Evolutionary conservation across 2,329 filamentous ascomycete genomes (phyloP), one percentile per base, ranked within the genome.

Genomic region (Diplodia seriata): DNA sequence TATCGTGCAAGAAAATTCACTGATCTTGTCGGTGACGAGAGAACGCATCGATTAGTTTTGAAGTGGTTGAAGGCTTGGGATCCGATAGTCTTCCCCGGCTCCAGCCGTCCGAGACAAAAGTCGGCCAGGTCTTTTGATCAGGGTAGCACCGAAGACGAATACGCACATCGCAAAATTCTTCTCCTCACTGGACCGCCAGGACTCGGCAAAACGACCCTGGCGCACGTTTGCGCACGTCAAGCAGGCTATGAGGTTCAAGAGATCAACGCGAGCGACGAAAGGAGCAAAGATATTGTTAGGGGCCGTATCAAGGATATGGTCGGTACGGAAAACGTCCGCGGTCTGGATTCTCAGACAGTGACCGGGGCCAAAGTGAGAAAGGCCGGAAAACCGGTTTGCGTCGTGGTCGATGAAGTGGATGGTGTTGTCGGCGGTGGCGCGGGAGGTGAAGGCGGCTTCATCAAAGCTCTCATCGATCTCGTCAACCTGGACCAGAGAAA

Each of bases 1-100:
- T 99, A 99, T 76, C 90, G 95, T 43, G 95, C 95, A 33, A 88
- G 89, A 69, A 94, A 89, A 73, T 99, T 98, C 74, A 91, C 94
- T 73, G 95, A 99, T 73, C 84, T 99, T 0, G 92, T 97, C 57
- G 96, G 96, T 33, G 95, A 99, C 73, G 95, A 99, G 76, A 86
- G 93, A 54, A 98, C 94, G 31, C 96, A 99, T 78, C 88, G 95
- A 69, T 86, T 90, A 69, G 94, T 99, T 4, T 82, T 99, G 67
- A 89, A 91, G 65, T 99, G 95, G 95, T 82, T 99, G 51, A 99
- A 98, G 81, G 86, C 86, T 20, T 99, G 95, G 95, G 95, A 99
- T 76, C 85, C 90, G 0, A 85, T 97, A 31, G 95, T 99, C 0
- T 99, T 98, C 72, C 94, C 94, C 0, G 89, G 91, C 14, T 85